phyloP scores from a whole-genome alignment of 2,329 filamentous ascomycete species.

The Rugonectria rugulosa region DNA sequence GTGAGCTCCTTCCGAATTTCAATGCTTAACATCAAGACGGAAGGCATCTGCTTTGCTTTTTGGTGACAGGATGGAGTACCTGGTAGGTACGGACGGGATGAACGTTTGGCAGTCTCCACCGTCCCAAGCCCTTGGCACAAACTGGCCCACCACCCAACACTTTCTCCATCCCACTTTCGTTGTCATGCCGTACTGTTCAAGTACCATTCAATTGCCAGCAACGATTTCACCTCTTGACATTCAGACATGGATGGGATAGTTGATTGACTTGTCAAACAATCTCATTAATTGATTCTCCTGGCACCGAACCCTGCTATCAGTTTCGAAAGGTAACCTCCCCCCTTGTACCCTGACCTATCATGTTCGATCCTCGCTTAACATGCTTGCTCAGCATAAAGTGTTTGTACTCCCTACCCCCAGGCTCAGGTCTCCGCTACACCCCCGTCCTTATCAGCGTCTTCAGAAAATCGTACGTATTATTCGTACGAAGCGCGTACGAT shows the following conservation, averaged over 20 bases:
- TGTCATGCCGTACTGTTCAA: no score
- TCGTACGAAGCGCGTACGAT: neutral
- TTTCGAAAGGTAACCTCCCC: neutral
- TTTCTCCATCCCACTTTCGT: neutral
- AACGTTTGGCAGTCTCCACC: slow-evolving; percentile 1
- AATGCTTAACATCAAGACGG: no score
- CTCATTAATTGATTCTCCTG: slow-evolving; percentile 7
- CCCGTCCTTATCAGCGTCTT: slow-evolving; percentile 14
- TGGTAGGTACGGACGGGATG: no score
- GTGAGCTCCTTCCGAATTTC: no score
- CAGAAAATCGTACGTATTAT: neutral
- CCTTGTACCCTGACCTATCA: slow-evolving; percentile 3
- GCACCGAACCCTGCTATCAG: neutral
- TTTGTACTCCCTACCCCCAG: no score
- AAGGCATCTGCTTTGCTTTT: no score
- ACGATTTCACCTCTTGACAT: no score
- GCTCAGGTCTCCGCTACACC: no score
- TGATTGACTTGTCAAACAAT: slow-evolving; percentile 14
- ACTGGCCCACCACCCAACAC: slow-evolving; percentile 3
- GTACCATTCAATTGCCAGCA: no score
- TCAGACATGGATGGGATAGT: no score
- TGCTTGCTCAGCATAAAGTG: slow-evolving; percentile 12
- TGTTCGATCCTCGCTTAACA: slow-evolving; percentile 11
- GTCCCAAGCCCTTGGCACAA: slow-evolving; percentile 15
- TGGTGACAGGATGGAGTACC: no score